These are phyloP conservation scores for Przewalskia tangutica DNA, from an alignment of 257 asterid species.

Conservation along the genomic window DNA sequence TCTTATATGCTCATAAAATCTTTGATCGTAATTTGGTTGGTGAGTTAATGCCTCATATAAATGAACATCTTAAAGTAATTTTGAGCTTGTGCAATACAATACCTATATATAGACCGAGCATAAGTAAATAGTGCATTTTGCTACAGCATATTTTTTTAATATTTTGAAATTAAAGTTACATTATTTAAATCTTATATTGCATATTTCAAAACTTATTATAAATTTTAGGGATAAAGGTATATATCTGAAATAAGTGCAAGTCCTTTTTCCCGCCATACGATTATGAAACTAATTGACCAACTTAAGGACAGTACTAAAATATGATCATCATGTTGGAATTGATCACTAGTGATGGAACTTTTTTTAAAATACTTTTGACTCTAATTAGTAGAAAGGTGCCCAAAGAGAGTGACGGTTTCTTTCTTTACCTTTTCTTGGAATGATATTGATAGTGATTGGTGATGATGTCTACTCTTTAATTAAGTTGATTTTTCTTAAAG, in stretches of 20 bases:
- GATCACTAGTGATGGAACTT: background rate
- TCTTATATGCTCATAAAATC: too few species aligned
- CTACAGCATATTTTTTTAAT: background rate
- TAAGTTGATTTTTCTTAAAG: too few species aligned
- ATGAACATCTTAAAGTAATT: too few species aligned
- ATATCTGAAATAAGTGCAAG: background rate
- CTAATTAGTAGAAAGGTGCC: background rate
- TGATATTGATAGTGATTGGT: background rate
- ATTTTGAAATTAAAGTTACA: background rate
- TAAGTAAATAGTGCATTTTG: background rate
- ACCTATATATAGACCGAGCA: background rate
- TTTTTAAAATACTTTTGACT: background rate
- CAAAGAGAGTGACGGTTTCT: background rate
- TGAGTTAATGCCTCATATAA: too few species aligned
- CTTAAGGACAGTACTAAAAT: background rate
- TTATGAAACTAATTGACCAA: background rate
- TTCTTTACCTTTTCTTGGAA: background rate
- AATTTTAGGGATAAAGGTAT: background rate
- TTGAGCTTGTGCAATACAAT: background rate
- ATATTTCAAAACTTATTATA: background rate
- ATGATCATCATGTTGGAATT: background rate
- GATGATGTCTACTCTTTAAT: background rate
- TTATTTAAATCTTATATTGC: background rate
- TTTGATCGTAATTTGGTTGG: too few species aligned
- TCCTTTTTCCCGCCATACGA: background rate